Percentiles rank a stretch among this genome's conserved stretches.
Conservation (phyloP, 75 land plant genomes). For the Pinus tabuliformis region DNA sequence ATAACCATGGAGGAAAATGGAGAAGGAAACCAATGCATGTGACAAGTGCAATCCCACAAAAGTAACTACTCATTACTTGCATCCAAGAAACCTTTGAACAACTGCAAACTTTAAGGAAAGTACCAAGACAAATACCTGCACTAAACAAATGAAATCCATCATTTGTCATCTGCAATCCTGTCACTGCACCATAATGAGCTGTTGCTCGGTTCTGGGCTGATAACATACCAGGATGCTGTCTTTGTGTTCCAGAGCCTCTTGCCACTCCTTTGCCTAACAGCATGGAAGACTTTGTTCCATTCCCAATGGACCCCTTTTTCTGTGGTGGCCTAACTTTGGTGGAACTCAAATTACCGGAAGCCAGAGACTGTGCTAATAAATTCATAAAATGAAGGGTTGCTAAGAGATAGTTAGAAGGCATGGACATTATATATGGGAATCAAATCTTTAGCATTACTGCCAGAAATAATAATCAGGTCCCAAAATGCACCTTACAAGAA, state of each 20-base stretch:
- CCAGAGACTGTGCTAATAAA: slow-evolving; percentile 26
- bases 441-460: not conserved
- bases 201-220: slow-evolving; percentile 68
- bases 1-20: not conserved
- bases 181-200: slow-evolving; percentile 94
- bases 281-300: slow-evolving; percentile 21
- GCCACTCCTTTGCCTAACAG: slow-evolving; percentile 13
- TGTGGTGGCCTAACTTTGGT: slow-evolving; percentile 21
- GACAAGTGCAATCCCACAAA: not conserved
- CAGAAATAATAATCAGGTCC: not conserved
- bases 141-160: slow-evolving; percentile 91
- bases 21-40: not conserved
- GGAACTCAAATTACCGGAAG: slow-evolving; percentile 23
- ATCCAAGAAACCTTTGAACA: not conserved
- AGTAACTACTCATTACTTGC: not conserved
- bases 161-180: slow-evolving; percentile 66
- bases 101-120: not conserved
- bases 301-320: slow-evolving; percentile 28
- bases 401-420: not conserved
- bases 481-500: not conserved
- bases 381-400: slow-evolving; percentile 9
- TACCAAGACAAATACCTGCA: slow-evolving; percentile 59
- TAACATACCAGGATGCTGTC: slow-evolving; percentile 84
- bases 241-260: slow-evolving; percentile 34
- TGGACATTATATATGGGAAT: not conserved